These are phyloP conservation scores for Evansstolkia leycettana DNA, from an alignment of 495 filamentous ascomycete species.

Conservation along the genomic window DNA sequence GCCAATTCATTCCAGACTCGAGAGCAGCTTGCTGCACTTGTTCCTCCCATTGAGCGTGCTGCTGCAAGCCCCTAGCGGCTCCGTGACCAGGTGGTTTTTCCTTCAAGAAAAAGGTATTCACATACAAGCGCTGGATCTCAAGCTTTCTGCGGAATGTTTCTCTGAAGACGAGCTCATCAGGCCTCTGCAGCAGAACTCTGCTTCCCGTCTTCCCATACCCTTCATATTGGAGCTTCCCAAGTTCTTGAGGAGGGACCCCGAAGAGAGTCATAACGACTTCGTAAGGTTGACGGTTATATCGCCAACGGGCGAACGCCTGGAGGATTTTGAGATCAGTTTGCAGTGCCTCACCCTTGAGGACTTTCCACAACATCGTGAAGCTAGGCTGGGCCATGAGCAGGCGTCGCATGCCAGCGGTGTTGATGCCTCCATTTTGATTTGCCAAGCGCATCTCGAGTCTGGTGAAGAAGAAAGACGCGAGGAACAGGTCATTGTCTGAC, in stretches of 20 bases:
- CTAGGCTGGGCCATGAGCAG: conserved; percentile 48
- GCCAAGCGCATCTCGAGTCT: conserved; percentile 49
- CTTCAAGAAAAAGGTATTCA: conserved; percentile 7
- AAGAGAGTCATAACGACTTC: conserved; percentile 13
- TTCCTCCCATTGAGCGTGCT: no score
- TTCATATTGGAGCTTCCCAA: conserved; percentile 38
- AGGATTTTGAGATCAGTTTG: conserved; percentile 26
- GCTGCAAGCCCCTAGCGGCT: conserved; percentile 8
- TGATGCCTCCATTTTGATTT: conserved; percentile 30
- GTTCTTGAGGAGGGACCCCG: conserved; percentile 34
- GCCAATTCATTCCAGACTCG: no score
- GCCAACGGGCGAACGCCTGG: conserved; percentile 28
- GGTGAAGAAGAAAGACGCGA: conserved; percentile 42
- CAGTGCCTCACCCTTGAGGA: conserved; percentile 32
- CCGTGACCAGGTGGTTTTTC: no score
- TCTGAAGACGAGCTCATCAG: conserved; percentile 42
- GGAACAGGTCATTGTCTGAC: conserved; percentile 40
- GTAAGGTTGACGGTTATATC: conserved; percentile 7
- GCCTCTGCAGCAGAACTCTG: conserved; percentile 27
- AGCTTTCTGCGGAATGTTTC: conserved; percentile 38
- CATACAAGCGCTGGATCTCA: conserved; percentile 25
- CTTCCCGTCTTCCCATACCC: conserved; percentile 30
- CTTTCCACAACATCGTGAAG: conserved; percentile 33
- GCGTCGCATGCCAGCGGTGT: conserved; percentile 27
- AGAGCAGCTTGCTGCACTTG: no score